Evolutionary conservation across 2,329 filamentous ascomycete genomes (phyloP).

Genomic region (Phyllosticta citrichinensis): DNA sequence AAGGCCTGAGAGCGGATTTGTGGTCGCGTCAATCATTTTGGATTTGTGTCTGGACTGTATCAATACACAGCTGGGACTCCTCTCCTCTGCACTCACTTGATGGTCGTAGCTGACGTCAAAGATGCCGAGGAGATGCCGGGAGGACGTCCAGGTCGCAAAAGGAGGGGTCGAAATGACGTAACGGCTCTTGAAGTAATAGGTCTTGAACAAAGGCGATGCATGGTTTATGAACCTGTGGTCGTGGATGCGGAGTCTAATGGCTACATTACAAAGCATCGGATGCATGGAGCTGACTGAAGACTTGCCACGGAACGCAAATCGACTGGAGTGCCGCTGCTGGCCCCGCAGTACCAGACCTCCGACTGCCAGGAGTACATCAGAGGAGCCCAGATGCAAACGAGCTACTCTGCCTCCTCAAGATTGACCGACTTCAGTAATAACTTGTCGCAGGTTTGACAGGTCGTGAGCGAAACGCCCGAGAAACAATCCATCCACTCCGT

Average conservation of each 20-base stretch:
- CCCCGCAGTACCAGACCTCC: neutral
- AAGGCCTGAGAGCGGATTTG: conserved; percentile 37
- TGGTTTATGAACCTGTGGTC: neutral
- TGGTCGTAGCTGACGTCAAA: neutral
- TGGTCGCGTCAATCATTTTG: conserved; percentile 33
- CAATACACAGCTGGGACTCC: neutral
- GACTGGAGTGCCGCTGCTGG: neutral
- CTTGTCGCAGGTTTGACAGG: conserved; percentile 58
- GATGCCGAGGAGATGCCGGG: neutral
- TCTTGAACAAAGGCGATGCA: neutral
- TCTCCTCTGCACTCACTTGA: neutral
- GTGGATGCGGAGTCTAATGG: neutral
- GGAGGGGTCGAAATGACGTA: neutral
- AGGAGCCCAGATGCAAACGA: neutral
- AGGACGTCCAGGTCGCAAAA: neutral
- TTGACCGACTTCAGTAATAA: conserved; percentile 59
- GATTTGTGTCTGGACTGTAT: neutral
- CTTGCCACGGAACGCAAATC: neutral
- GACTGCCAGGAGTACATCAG: neutral
- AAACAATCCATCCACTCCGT: conserved; percentile 70
- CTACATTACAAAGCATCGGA: neutral
- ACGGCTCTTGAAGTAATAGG: neutral
- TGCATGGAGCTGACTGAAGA: neutral
- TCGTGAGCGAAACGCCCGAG: conserved; percentile 75
- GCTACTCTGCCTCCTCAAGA: conserved; percentile 13